Evolutionary conservation across 2,329 filamentous ascomycete species (phyloP).

Genomic region (Tetracladium maxilliforme): DNA sequence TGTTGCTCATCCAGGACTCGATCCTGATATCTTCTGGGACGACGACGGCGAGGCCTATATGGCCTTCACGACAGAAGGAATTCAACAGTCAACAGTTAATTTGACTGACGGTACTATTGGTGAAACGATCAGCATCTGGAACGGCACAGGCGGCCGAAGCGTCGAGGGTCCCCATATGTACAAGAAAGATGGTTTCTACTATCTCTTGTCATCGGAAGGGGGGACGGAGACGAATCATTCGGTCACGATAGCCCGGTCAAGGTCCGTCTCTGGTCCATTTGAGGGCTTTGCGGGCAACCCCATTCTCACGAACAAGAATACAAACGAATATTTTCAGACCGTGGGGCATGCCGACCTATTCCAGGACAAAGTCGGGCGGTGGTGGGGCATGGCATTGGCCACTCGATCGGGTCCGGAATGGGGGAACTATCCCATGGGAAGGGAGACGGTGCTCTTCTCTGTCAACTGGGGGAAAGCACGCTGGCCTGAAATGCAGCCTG

Average conservation of each 20-base stretch:
- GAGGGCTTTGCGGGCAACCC: conserved; percentile 25
- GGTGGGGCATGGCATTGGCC: conserved; percentile 34
- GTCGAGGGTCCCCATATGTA: conserved; percentile 28
- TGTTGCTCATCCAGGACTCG: too few species aligned
- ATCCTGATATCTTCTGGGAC: conserved; percentile 31
- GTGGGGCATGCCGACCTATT: conserved; percentile 43
- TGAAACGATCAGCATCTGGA: conserved; percentile 12
- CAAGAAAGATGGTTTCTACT: conserved; percentile 28
- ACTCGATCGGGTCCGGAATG: conserved; percentile 26
- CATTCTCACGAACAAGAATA: conserved; percentile 24
- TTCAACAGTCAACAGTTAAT: too few species aligned
- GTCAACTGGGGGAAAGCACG: conserved; percentile 30
- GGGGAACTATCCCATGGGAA: conserved; percentile 33
- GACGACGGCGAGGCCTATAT: conserved; percentile 20
- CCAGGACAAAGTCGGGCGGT: conserved; percentile 30
- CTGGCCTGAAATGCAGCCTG: conserved; percentile 28
- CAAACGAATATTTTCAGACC: conserved; percentile 28
- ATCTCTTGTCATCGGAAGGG: conserved; percentile 32
- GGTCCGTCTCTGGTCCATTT: conserved; percentile 24
- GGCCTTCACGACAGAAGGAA: too few species aligned
- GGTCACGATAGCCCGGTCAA: conserved; percentile 25
- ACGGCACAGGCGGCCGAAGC: conserved; percentile 10
- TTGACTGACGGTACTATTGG: conserved; percentile 5
- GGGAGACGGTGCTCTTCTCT: conserved; percentile 33
- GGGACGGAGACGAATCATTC: conserved; percentile 26